Evolutionary conservation across 768 basidiomycete species (phyloP).

Genomic region (Calocybe cyanea): DNA sequence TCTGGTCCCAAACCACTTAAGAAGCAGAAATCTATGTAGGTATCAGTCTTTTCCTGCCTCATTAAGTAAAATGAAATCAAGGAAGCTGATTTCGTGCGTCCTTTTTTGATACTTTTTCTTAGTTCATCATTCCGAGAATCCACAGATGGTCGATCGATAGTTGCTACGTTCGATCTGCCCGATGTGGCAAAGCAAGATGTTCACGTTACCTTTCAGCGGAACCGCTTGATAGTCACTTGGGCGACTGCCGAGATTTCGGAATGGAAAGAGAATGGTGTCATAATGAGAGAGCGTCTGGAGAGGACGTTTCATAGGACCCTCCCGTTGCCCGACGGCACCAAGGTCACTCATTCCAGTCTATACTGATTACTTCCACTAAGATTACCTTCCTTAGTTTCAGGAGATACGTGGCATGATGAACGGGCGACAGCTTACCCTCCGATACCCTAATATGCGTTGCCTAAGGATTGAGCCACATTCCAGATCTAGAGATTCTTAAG

Average conservation of each 20-base stretch:
- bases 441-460: slow-evolving; percentile 61
- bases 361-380: background rate
- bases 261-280: slow-evolving; percentile 54
- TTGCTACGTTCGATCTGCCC: slow-evolving; percentile 67
- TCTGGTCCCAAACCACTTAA: slow-evolving; percentile 42
- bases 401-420: slow-evolving; percentile 70
- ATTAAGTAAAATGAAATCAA: slow-evolving; percentile 11
- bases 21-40: slow-evolving; percentile 66
- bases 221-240: slow-evolving; percentile 66
- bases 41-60: slow-evolving; percentile 14
- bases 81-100: slow-evolving; percentile 11
- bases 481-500: slow-evolving; percentile 38
- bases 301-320: slow-evolving; percentile 63
- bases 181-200: slow-evolving; percentile 71
- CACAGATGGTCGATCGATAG: slow-evolving; percentile 63
- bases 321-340: slow-evolving; percentile 71
- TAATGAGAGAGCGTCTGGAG: slow-evolving; percentile 62
- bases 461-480: slow-evolving; percentile 40
- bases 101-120: slow-evolving; percentile 11
- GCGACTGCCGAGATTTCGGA: slow-evolving; percentile 55
- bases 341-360: slow-evolving; percentile 36
- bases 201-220: slow-evolving; percentile 68
- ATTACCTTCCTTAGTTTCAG: slow-evolving; percentile 49
- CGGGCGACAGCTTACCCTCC: slow-evolving; percentile 53
- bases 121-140: slow-evolving; percentile 73